Percentiles rank a stretch among this genome's conserved stretches.
phyloP scores from a whole-genome alignment of 257 asterid species.

The Rubia yunnanensis region DNA sequence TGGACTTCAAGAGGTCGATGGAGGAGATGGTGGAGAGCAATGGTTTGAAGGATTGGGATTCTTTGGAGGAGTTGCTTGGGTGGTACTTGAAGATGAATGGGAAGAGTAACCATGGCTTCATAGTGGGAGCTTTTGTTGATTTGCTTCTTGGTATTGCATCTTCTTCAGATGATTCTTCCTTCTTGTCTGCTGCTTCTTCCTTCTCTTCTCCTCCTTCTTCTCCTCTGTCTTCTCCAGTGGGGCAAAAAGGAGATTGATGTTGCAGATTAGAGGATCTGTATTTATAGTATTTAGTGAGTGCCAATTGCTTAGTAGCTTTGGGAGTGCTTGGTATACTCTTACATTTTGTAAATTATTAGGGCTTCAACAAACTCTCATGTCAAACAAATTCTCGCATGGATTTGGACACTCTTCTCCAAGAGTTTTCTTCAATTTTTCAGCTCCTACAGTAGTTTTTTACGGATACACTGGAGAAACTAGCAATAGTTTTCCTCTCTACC shows the following conservation, averaged over 20 bases:
- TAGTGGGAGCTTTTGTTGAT: conserved; percentile 76
- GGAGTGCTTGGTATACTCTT: background rate
- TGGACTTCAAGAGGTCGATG: conserved; percentile 84
- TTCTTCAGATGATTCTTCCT: conserved; percentile 24
- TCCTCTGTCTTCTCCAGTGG: conserved; percentile 18
- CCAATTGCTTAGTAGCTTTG: background rate
- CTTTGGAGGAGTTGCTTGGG: conserved; percentile 61
- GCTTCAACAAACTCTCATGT: conserved; percentile 1
- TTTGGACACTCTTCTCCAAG: too few relatives aligned
- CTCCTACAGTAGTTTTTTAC: background rate
- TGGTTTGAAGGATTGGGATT: conserved; percentile 71
- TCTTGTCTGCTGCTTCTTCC: conserved; percentile 48
- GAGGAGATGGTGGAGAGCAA: conserved; percentile 79
- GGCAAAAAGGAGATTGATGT: conserved; percentile 10
- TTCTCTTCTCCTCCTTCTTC: conserved; percentile 32
- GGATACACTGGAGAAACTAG: too few relatives aligned
- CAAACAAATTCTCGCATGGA: background rate
- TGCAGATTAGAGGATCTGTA: background rate
- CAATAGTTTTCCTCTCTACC: too few relatives aligned
- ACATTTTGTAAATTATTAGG: conserved; percentile 15
- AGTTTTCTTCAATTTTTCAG: background rate
- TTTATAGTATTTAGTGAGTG: background rate
- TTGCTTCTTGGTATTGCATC: conserved; percentile 37
- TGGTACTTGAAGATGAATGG: conserved; percentile 83
- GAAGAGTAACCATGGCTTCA: conserved; percentile 50